phyloP scores from a whole-genome alignment of 2,329 filamentous ascomycete genomes.

The Botrytis deweyae region DNA sequence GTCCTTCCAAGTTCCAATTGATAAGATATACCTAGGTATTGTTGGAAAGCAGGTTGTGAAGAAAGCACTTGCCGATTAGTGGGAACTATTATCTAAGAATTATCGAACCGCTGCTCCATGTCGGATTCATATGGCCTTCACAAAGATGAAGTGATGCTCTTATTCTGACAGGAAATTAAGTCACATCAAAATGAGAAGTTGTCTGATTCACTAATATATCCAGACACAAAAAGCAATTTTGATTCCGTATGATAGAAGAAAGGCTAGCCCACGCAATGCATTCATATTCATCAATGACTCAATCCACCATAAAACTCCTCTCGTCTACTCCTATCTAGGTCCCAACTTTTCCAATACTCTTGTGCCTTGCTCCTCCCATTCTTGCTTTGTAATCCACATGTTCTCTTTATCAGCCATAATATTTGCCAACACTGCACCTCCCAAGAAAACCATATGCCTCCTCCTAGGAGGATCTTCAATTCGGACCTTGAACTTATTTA shows the following conservation, averaged over 20 bases:
- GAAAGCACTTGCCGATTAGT: background rate
- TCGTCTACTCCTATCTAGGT: slow-evolving; percentile 58
- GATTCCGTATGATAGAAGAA: slow-evolving; percentile 5
- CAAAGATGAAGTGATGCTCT: background rate
- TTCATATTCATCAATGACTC: slow-evolving; percentile 14
- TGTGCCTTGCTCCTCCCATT: slow-evolving; percentile 92
- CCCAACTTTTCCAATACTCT: slow-evolving; percentile 89
- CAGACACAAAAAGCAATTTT: background rate
- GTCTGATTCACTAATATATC: slow-evolving; percentile 27
- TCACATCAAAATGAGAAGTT: background rate
- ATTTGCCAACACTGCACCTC: slow-evolving; percentile 93
- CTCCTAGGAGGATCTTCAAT: slow-evolving; percentile 96
- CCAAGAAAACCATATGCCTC: slow-evolving; percentile 99
- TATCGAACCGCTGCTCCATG: background rate
- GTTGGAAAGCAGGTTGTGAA: background rate
- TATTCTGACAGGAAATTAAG: too few species aligned
- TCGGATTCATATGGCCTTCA: background rate
- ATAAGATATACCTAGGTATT: background rate
- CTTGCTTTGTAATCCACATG: slow-evolving; percentile 98
- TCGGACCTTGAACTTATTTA: slow-evolving; percentile 99
- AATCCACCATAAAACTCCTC: slow-evolving; percentile 14
- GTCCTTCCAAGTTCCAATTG: background rate
- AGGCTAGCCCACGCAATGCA: slow-evolving; percentile 12
- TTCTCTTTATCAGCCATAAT: slow-evolving; percentile 99
- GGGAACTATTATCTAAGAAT: too few species aligned